Conservation (phyloP, 1,284 basidiomycete genomes). For the Trametes versicolor region DNA sequence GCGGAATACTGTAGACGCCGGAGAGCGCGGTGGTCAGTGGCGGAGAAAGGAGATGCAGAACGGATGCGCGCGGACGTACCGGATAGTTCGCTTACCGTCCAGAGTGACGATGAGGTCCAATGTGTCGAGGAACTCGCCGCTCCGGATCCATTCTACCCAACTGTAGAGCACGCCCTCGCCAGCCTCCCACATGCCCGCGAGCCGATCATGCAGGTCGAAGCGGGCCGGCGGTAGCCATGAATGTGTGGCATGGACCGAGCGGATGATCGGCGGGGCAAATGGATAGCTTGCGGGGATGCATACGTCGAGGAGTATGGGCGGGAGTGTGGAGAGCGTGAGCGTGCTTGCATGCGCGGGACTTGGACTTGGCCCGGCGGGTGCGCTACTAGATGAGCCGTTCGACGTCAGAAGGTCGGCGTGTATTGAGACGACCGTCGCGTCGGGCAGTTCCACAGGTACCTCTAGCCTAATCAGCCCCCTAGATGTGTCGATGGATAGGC, state of each 20-base stretch:
- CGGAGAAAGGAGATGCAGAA: not conserved
- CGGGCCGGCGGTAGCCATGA: slow-evolving; percentile 62
- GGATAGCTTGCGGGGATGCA: slow-evolving; percentile 69
- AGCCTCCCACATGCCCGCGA: slow-evolving; percentile 66
- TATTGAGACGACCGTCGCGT: slow-evolving; percentile 50
- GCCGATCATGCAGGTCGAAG: slow-evolving; percentile 49
- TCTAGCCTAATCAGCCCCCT: slow-evolving; percentile 60
- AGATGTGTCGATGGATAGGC: slow-evolving; percentile 54
- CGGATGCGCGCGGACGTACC: slow-evolving; percentile 48
- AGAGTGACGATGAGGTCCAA: slow-evolving; percentile 44
- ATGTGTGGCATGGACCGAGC: slow-evolving; percentile 63
- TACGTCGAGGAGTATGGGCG: slow-evolving; percentile 68
- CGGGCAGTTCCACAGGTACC: slow-evolving; percentile 68
- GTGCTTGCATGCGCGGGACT: slow-evolving; percentile 1
- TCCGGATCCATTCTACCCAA: slow-evolving; percentile 77
- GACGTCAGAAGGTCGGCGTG: slow-evolving; percentile 33
- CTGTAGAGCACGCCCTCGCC: slow-evolving; percentile 70
- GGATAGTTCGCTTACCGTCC: slow-evolving; percentile 48
- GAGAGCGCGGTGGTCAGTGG: slow-evolving; percentile 1
- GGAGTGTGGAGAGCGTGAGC: slow-evolving; percentile 57
- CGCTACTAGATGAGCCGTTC: slow-evolving; percentile 36
- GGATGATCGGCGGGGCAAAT: slow-evolving; percentile 59
- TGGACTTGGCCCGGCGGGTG: slow-evolving; percentile 5
- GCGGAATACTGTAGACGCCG: slow-evolving; percentile 55
- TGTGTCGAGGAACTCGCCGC: slow-evolving; percentile 64